Evolutionary conservation across 2,329 filamentous ascomycete species (phyloP).

Genomic region (Endothia cerciana): DNA sequence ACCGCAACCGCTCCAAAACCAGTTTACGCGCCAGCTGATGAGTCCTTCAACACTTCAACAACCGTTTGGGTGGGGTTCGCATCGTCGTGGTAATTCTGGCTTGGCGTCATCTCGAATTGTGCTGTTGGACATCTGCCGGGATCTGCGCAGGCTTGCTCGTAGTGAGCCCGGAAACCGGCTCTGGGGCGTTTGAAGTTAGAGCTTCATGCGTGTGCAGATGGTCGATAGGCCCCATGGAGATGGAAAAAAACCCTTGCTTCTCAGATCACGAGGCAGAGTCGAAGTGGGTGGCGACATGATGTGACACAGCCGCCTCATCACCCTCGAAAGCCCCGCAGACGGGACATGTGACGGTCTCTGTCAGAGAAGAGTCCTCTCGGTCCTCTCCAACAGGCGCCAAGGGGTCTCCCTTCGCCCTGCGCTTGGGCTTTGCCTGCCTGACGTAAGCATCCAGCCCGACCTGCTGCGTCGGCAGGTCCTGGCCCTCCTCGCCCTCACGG

Average conservation of each 20-base stretch:
- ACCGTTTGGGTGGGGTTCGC: no score
- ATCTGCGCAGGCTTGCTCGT: no score
- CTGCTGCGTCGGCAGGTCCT: slow-evolving; percentile 45
- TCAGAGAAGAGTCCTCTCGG: slow-evolving; percentile 14
- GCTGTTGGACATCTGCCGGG: no score
- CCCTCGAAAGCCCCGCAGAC: slow-evolving; percentile 70
- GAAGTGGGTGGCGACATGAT: slow-evolving; percentile 68
- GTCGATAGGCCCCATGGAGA: background rate
- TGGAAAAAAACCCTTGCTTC: background rate
- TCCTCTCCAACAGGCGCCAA: background rate
- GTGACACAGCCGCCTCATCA: slow-evolving; percentile 68
- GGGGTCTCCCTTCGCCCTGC: slow-evolving; percentile 33
- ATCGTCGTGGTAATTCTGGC: no score
- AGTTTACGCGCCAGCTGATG: no score
- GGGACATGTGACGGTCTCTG: slow-evolving; percentile 54
- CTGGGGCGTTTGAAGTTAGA: no score
- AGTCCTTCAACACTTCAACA: no score
- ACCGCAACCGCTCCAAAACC: no score
- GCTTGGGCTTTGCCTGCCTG: slow-evolving; percentile 41
- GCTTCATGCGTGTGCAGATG: background rate
- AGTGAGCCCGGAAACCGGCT: no score
- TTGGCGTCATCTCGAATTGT: no score
- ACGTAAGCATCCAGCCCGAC: slow-evolving; percentile 57
- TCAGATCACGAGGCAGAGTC: slow-evolving; percentile 32
- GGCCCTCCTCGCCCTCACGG: slow-evolving; percentile 37